Evolutionary conservation across 305 asterid species (phyloP), one percentile per base, ranked within the genome.

Genomic region (Fraxinus velutina): DNA sequence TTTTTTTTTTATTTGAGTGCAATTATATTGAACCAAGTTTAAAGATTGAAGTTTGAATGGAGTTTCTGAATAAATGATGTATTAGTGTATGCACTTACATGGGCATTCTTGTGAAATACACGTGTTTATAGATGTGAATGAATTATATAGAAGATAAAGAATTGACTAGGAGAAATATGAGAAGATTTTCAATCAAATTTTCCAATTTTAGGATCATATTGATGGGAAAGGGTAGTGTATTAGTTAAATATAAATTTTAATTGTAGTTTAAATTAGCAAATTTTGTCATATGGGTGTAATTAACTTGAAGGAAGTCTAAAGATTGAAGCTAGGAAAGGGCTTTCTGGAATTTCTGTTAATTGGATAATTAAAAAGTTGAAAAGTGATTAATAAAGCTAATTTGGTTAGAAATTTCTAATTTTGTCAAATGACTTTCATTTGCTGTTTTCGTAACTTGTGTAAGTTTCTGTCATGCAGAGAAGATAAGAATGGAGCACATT

Each of bases 401-500:
- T 75, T 76, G 39, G 42, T 64, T 24, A 9, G n/a, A 22, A 21
- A 64, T 10, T 0, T 60, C 2, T 64, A 21, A 64, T 10, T 64
- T 32, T 64, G 33, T 85, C 6, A 6, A 24, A 66, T 39, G 42
- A 50, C 70, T 1, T 47, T 50, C 5, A 77, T 2, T 24, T 13
- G 13, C 0, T 12, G 50, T 47, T 36, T 33, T 60, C 1, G 9
- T 37, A 1, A 5, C 3, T 36, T 21, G 1, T 76, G 10, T 50
- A 15, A 27, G 42, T 78, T 34, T 50, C 80, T 42, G 85, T 73
- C 22, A 24, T 74, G 82, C 92, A 94, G 98, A 84, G 86, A 90
- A 87, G 87, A 52, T 92, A 29, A 77, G 72, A 70, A 3, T 75
- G 24, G 93, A 90, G 78, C 97, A 94, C 84, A 44, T 77, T 60